These are phyloP conservation scores for Tremellales sp. DNA, from an alignment of 1,284 basidiomycete species.

Conservation along the genomic window DNA sequence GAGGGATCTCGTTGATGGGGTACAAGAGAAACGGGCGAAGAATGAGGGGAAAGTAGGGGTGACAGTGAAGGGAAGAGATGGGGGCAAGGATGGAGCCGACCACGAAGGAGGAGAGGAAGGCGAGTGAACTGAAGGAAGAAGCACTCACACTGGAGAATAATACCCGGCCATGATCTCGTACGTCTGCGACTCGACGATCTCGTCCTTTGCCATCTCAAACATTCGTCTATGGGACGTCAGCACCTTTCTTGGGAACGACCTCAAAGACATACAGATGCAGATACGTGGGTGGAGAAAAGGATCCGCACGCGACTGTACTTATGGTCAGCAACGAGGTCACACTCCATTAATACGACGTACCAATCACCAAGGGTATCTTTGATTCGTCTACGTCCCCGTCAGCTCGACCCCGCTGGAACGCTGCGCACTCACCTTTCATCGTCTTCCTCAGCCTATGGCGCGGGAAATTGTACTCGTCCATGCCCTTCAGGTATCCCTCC, in stretches of 20 bases:
- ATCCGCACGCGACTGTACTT: conserved; percentile 53
- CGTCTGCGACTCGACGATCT: conserved; percentile 83
- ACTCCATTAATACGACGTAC: conserved; percentile 15
- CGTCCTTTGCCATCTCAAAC: conserved; percentile 98
- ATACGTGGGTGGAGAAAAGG: conserved; percentile 57
- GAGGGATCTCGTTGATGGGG: too few relatives aligned
- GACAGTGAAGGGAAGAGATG: neutral
- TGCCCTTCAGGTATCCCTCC: conserved; percentile 39
- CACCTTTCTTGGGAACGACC: conserved; percentile 53
- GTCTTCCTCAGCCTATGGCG: conserved; percentile 45
- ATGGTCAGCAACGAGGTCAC: neutral
- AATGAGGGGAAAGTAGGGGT: too few relatives aligned
- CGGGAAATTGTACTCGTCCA: conserved; percentile 46
- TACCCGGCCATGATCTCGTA: conserved; percentile 93
- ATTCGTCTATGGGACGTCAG: conserved; percentile 79
- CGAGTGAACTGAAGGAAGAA: neutral
- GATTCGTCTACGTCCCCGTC: conserved; percentile 41
- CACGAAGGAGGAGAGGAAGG: neutral
- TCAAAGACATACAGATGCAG: conserved; percentile 49
- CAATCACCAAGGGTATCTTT: conserved; percentile 51
- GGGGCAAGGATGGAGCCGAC: too few relatives aligned
- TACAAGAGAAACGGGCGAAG: too few relatives aligned
- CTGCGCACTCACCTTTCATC: conserved; percentile 47
- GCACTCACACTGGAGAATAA: conserved; percentile 72
- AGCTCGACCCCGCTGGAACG: conserved; percentile 2